Percentiles rank a stretch among this genome's conserved stretches.
These are phyloP conservation scores for Oryza meridionalis DNA, from an alignment of 176 grass and related monocot genomes.

Conservation along the genomic window DNA sequence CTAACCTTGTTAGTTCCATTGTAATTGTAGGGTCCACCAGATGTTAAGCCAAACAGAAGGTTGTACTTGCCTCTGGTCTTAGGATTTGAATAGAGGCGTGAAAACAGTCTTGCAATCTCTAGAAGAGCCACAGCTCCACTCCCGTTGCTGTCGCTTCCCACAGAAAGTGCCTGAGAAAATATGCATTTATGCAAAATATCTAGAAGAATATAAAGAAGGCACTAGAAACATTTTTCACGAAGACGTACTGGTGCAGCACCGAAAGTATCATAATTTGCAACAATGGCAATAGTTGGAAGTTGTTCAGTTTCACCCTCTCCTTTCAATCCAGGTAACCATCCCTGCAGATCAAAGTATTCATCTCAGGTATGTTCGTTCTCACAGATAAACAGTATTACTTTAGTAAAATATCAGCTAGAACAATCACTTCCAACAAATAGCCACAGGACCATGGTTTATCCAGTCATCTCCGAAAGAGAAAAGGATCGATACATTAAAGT, in stretches of 20 bases:
- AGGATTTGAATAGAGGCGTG: constrained; percentile 86
- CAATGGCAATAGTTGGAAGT: constrained; percentile 96
- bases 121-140: constrained; percentile 92
- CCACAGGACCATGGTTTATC: neutral
- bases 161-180: constrained; percentile 73
- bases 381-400: neutral
- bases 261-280: constrained; percentile 99
- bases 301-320: constrained; percentile 83
- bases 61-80: constrained; percentile 94
- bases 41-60: constrained; percentile 96
- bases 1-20: constrained; percentile 92
- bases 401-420: constrained; percentile 3
- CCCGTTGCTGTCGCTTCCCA: constrained; percentile 95
- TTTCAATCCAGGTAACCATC: constrained; percentile 90
- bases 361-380: constrained; percentile 18
- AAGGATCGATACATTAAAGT: neutral
- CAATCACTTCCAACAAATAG: neutral
- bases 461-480: neutral
- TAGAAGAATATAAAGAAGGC: constrained; percentile 33
- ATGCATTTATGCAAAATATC: constrained; percentile 32
- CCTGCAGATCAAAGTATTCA: constrained; percentile 57
- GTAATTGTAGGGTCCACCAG: constrained; percentile 97
- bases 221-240: constrained; percentile 4
- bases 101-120: constrained; percentile 94
- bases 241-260: constrained; percentile 89